Conservation (phyloP, 164 flowering plant species). For the Euptelea pleiosperma region DNA sequence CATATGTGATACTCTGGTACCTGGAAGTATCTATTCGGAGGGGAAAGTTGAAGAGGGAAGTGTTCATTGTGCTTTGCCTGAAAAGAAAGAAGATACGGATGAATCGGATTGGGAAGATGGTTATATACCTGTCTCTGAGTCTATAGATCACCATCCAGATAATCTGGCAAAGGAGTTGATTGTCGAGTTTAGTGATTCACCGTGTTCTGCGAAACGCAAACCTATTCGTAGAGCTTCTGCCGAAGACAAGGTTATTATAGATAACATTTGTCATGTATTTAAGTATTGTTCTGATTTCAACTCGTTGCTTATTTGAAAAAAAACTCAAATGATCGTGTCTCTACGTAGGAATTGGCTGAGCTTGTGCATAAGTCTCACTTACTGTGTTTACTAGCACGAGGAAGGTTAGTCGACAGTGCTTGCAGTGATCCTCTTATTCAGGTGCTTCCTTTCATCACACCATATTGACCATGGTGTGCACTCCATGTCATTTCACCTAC, state of each 20-base stretch:
- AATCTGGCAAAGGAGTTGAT: slow-evolving; percentile 33
- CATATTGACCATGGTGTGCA: background rate
- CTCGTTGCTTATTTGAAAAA: background rate
- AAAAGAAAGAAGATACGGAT: slow-evolving; percentile 37
- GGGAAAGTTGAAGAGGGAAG: slow-evolving; percentile 16
- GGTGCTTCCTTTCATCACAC: slow-evolving; percentile 37
- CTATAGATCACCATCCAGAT: slow-evolving; percentile 12
- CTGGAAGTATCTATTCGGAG: slow-evolving; percentile 9
- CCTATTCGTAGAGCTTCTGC: slow-evolving; percentile 60
- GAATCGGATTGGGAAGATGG: slow-evolving; percentile 91
- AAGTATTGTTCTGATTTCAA: background rate
- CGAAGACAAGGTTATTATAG: slow-evolving; percentile 67
- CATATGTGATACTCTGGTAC: slow-evolving; percentile 7
- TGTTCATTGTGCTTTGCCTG: slow-evolving; percentile 8
- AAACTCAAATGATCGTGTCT: background rate
- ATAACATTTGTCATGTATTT: background rate
- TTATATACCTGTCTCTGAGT: slow-evolving; percentile 23
- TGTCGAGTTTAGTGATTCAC: slow-evolving; percentile 51
- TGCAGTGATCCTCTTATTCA: slow-evolving; percentile 90
- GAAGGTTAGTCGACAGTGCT: slow-evolving; percentile 77
- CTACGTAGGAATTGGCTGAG: slow-evolving; percentile 75
- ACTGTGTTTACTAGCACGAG: slow-evolving; percentile 86
- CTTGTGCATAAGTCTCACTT: slow-evolving; percentile 87
- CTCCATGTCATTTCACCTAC: background rate
- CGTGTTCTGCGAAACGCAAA: slow-evolving; percentile 42